Conservation (phyloP, 2,329 filamentous ascomycete genomes). For the Botrytis paeoniae region DNA sequence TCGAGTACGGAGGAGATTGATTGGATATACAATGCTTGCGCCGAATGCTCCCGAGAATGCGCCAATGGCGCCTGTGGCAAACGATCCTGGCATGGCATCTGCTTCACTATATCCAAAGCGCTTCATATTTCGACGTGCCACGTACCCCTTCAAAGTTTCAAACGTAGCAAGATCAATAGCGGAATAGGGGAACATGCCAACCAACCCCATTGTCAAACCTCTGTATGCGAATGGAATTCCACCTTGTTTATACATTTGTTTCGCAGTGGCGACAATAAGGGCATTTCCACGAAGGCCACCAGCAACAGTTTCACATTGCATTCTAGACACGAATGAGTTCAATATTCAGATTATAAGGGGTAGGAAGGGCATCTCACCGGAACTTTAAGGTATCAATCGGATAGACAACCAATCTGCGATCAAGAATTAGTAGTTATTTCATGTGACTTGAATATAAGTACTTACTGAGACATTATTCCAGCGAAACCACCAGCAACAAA, state of each 20-base stretch:
- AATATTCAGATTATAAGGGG: not conserved
- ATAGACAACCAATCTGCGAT: slow-evolving; percentile 77
- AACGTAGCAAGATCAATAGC: slow-evolving; percentile 96
- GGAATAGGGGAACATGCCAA: slow-evolving; percentile 97
- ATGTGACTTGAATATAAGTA: slow-evolving; percentile 27
- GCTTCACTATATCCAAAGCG: slow-evolving; percentile 72
- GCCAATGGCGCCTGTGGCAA: slow-evolving; percentile 83
- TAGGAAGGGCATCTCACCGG: slow-evolving; percentile 43
- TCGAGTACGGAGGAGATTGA: slow-evolving; percentile 89
- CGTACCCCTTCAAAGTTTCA: slow-evolving; percentile 79
- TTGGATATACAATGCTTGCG: slow-evolving; percentile 88
- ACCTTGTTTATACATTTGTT: slow-evolving; percentile 79
- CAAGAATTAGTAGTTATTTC: slow-evolving; percentile 20
- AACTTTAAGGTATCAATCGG: slow-evolving; percentile 51
- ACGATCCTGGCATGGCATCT: slow-evolving; percentile 74
- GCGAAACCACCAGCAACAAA: slow-evolving; percentile 88
- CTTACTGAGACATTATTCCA: slow-evolving; percentile 89
- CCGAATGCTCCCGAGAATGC: slow-evolving; percentile 89
- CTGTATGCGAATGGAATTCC: slow-evolving; percentile 80
- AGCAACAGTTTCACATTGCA: slow-evolving; percentile 91
- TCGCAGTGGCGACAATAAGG: slow-evolving; percentile 76
- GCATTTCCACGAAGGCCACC: slow-evolving; percentile 80
- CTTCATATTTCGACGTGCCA: slow-evolving; percentile 68
- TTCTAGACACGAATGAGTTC: slow-evolving; percentile 39
- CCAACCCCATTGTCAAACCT: slow-evolving; percentile 85